Conservation (phyloP, 495 filamentous ascomycete species). For the Hypoxylon fragiforme region DNA sequence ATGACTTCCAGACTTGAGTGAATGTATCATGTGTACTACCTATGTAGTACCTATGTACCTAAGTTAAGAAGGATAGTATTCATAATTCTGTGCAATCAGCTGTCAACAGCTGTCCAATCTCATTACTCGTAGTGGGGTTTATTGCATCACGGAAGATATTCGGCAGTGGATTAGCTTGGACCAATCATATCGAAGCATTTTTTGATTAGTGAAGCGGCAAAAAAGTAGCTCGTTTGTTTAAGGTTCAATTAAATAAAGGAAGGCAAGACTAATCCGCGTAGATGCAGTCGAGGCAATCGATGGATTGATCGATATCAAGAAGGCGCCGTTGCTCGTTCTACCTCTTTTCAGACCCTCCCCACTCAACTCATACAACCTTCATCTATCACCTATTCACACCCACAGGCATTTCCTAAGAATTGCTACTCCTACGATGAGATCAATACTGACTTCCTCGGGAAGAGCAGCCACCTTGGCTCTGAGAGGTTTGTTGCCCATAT, state of each 20-base stretch:
- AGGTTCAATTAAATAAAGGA: slow-evolving; percentile 35
- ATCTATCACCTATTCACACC: too few relatives aligned
- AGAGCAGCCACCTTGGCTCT: slow-evolving; percentile 68
- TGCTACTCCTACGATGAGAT: slow-evolving; percentile 20
- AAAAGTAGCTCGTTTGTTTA: slow-evolving; percentile 31
- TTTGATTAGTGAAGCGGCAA: slow-evolving; percentile 40
- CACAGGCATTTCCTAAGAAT: slow-evolving; percentile 1
- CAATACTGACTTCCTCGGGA: slow-evolving; percentile 67
- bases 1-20: too few relatives aligned
- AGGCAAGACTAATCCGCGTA: slow-evolving; percentile 2
- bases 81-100: too few relatives aligned
- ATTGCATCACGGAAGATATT: slow-evolving; percentile 2
- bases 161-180: background rate
- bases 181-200: slow-evolving; percentile 35
- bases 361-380: slow-evolving; percentile 22
- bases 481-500: slow-evolving; percentile 59
- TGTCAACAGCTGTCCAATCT: slow-evolving; percentile 6
- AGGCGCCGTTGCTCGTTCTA: slow-evolving; percentile 5
- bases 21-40: too few relatives aligned
- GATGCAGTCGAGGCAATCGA: slow-evolving; percentile 17
- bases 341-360: slow-evolving; percentile 28
- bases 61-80: too few relatives aligned
- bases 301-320: slow-evolving; percentile 24
- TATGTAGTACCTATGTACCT: too few relatives aligned
- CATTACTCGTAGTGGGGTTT: slow-evolving; percentile 8